These are phyloP conservation scores for Arxiozyma slooffiae DNA, from an alignment of 1,139 yeast species.

Conservation along the genomic window DNA sequence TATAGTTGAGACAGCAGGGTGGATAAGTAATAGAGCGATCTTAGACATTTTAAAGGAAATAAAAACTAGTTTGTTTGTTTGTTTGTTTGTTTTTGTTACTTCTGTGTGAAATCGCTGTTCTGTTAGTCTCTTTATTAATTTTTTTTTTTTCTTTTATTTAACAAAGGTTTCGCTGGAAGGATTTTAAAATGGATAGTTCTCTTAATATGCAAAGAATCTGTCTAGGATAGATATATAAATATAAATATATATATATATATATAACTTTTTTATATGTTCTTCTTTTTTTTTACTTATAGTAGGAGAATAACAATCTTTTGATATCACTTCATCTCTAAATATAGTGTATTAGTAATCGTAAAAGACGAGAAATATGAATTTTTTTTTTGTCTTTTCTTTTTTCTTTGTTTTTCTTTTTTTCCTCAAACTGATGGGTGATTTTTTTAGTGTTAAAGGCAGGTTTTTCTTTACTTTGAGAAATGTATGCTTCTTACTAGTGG, in stretches of 20 bases:
- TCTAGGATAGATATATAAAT: too few relatives aligned
- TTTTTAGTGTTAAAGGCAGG: too few relatives aligned
- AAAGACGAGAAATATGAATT: not conserved
- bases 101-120: not conserved
- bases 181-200: not conserved
- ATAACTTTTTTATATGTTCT: not conserved
- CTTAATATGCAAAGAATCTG: not conserved
- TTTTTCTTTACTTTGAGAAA: too few relatives aligned
- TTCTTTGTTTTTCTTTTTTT: not conserved
- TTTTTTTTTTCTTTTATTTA: not conserved
- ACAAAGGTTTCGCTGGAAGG: not conserved
- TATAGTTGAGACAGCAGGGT: conserved; percentile 63
- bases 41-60: conserved; percentile 9
- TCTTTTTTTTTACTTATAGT: too few relatives aligned
- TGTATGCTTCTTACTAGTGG: too few relatives aligned
- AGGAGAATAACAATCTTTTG: not conserved
- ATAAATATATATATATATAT: too few relatives aligned
- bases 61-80: not conserved
- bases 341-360: not conserved
- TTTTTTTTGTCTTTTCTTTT: not conserved
- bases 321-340: not conserved
- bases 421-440: too few relatives aligned
- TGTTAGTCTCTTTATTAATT: not conserved
- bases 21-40: conserved; percentile 46
- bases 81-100: not conserved